Evolutionary conservation across 2,329 filamentous ascomycete genomes (phyloP).

Genomic region (Colletotrichum sp.): DNA sequence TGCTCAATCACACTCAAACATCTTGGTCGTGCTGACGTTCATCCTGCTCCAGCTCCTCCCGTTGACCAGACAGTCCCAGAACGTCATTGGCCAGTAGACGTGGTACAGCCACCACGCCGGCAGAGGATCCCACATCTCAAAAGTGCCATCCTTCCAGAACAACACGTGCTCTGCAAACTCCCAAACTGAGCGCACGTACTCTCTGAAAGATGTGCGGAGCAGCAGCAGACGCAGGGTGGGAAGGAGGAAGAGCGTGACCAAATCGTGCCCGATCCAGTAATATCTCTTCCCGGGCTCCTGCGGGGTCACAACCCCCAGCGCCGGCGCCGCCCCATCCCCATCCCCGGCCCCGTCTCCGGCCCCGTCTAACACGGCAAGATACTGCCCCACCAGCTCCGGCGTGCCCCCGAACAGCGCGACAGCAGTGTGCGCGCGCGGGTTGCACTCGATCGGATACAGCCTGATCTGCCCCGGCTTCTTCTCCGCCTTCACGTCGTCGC

Average conservation of each 20-base stretch:
- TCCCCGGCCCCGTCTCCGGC: not conserved
- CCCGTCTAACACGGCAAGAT: constrained; percentile 50
- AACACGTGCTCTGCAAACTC: constrained; percentile 42
- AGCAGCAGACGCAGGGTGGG: constrained; percentile 50
- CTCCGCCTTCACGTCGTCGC: constrained; percentile 33
- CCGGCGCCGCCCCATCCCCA: not conserved
- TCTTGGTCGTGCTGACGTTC: constrained; percentile 66
- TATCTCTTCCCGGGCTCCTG: constrained; percentile 30
- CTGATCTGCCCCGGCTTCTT: not conserved
- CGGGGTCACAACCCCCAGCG: constrained; percentile 19
- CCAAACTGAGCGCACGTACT: constrained; percentile 20
- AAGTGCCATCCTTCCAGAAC: constrained; percentile 60
- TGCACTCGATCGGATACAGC: constrained; percentile 73
- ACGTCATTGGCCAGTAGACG: constrained; percentile 58
- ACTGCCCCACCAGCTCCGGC: constrained; percentile 52
- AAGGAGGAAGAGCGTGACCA: constrained; percentile 55
- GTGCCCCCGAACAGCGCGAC: constrained; percentile 62
- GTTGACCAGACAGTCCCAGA: constrained; percentile 46
- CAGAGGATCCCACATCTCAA: constrained; percentile 57
- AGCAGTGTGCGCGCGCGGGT: constrained; percentile 72
- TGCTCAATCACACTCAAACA: constrained; percentile 26
- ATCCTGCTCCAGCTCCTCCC: constrained; percentile 65
- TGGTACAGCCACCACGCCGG: constrained; percentile 63
- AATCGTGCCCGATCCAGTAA: constrained; percentile 73
- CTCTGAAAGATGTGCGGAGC: not conserved